phyloP scores from a whole-genome alignment of 1,139 yeast species.

The Suhomyces chickasaworum region DNA sequence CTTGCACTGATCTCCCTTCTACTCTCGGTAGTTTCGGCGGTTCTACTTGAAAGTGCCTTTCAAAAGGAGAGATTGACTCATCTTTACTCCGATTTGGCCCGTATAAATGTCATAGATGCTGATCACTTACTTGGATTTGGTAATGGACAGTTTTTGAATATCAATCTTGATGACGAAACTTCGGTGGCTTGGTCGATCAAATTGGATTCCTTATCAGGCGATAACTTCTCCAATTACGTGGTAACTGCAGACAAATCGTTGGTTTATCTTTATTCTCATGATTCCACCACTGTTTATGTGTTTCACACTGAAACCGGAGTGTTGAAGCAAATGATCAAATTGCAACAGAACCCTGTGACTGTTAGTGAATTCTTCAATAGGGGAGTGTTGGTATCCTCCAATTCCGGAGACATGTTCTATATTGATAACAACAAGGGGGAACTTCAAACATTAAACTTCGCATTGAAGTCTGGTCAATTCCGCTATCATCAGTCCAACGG shows the following conservation, averaged over 20 bases:
- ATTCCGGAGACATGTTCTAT: slow-evolving; percentile 16
- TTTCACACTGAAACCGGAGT: slow-evolving; percentile 25
- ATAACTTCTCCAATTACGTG: slow-evolving; percentile 16
- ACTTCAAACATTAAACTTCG: not conserved
- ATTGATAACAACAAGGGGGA: slow-evolving; percentile 10
- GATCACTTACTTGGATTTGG: slow-evolving; percentile 32
- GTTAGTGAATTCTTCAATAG: slow-evolving; percentile 20
- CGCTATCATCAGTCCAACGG: slow-evolving; percentile 17
- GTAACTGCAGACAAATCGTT: slow-evolving; percentile 15
- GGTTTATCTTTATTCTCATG: slow-evolving; percentile 20
- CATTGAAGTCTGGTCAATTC: not conserved
- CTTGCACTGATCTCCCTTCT: slow-evolving; percentile 3
- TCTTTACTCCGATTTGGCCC: slow-evolving; percentile 20
- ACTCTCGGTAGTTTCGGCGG: slow-evolving; percentile 19
- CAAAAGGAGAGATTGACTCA: slow-evolving; percentile 36
- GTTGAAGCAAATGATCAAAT: slow-evolving; percentile 16
- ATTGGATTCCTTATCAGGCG: slow-evolving; percentile 17
- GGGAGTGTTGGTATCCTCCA: slow-evolving; percentile 25
- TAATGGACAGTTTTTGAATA: slow-evolving; percentile 29
- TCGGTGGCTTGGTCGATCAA: slow-evolving; percentile 23
- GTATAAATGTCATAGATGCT: slow-evolving; percentile 20
- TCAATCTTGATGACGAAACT: slow-evolving; percentile 17
- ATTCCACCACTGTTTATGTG: slow-evolving; percentile 17
- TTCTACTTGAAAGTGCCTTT: slow-evolving; percentile 42
- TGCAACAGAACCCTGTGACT: slow-evolving; percentile 18